Base-by-base conservation (phyloP, 2,329 filamentous ascomycete species). In the Thermothelomyces thermophilus region DNA sequence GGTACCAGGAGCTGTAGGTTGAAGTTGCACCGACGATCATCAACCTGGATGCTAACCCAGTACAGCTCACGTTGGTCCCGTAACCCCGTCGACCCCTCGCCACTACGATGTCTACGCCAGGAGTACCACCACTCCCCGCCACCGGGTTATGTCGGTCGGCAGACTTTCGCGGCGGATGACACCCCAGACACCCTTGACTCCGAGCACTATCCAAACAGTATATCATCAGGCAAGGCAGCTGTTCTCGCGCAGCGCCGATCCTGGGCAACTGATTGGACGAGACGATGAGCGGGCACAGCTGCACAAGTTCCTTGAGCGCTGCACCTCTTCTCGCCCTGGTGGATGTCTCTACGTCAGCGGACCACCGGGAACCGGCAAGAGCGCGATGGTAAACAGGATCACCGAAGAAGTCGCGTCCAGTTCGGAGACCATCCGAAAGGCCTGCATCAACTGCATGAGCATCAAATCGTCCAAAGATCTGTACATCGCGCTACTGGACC, bases 401-500 rank as follows among this genome's bases (percentile, higher is more conserved):
- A 86, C 86, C 41, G 72, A 80, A 41, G 73, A 81, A 37, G 69
- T 84, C 42, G 70, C 71, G 10, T 64, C 70, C 3, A 70, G 72
- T 30, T 70, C 75, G 2, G 61, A 67, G 11, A 67, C 67, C 3
- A 72, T 93, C 46, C 82, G 80, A 60, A 82, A 84, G 46, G 83
- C 83, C 2, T 91, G 90, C 63, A 78, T 98, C 74, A 98, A 98
- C 66, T 98, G 93, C 69, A 96, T 96, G 83, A 95, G 90, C 68
- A 83, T 96, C 68, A 94, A 93, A 63, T 88, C 83, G 30, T 87
- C 90, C 2, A 83, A 82, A 57, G 90, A 96, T 63, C 76, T 98
- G 19, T 95, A 94, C 67, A 77, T 78, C 55, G 90, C 84, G 17
- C 72, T 98, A 16, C 70, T 91, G 11, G 83, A 87, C 48, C 80